Percentiles rank a stretch among this genome's conserved stretches.
Conservation (phyloP, 202 grass and related monocot genomes). For the Setaria viridis region DNA sequence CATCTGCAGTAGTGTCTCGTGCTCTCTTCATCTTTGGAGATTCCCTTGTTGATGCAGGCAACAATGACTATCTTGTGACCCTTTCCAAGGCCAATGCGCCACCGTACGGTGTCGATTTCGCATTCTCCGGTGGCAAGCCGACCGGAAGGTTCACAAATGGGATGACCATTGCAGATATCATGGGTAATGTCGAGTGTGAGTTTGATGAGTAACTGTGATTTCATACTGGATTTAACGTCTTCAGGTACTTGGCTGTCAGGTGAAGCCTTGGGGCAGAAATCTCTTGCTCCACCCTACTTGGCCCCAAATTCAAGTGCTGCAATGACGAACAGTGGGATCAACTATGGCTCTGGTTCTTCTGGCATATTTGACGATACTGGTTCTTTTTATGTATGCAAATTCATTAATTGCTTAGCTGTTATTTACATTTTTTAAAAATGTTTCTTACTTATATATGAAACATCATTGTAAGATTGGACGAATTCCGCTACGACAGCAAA, state of each 20-base stretch:
- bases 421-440: background rate
- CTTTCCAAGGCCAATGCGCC: slow-evolving; percentile 82
- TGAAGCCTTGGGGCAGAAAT: slow-evolving; percentile 69
- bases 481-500: slow-evolving; percentile 71
- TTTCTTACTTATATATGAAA: slow-evolving; percentile 15
- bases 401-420: background rate
- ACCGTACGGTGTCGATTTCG: slow-evolving; percentile 84
- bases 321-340: slow-evolving; percentile 53
- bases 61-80: slow-evolving; percentile 88
- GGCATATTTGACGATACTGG: slow-evolving; percentile 93
- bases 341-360: slow-evolving; percentile 91
- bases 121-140: slow-evolving; percentile 68
- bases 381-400: slow-evolving; percentile 63
- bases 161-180: slow-evolving; percentile 80
- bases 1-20: slow-evolving; percentile 46
- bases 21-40: slow-evolving; percentile 87
- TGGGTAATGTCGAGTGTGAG: slow-evolving; percentile 55
- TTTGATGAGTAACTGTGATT: background rate
- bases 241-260: slow-evolving; percentile 45
- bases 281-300: slow-evolving; percentile 71
- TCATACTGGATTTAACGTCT: background rate
- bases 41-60: slow-evolving; percentile 86
- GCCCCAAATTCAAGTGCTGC: slow-evolving; percentile 59
- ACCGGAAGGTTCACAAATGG: slow-evolving; percentile 95
- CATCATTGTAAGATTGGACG: slow-evolving; percentile 71